phyloP scores from a whole-genome alignment of 2,329 filamentous ascomycete genomes.

The Lecanicillium sp. region DNA sequence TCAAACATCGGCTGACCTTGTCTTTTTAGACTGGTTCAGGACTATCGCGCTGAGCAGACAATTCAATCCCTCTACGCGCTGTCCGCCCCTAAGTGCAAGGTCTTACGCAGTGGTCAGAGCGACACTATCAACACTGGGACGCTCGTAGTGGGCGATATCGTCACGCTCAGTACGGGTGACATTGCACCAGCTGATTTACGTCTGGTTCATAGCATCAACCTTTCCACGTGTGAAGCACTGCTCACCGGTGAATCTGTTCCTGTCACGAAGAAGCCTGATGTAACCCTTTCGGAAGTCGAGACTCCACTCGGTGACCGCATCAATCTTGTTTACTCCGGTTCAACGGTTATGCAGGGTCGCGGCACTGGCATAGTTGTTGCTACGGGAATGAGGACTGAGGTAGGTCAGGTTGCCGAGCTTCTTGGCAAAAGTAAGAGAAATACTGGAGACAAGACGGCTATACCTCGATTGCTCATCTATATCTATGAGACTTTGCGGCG shows the following conservation, averaged over 20 bases:
- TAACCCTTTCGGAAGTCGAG: slow-evolving; percentile 40
- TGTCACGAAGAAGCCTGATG: slow-evolving; percentile 55
- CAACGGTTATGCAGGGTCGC: slow-evolving; percentile 62
- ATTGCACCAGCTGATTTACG: slow-evolving; percentile 63
- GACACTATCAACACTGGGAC: slow-evolving; percentile 45
- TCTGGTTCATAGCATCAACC: slow-evolving; percentile 58
- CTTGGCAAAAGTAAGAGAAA: slow-evolving; percentile 48
- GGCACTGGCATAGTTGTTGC: slow-evolving; percentile 60
- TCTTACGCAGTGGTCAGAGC: slow-evolving; percentile 43
- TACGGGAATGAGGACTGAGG: slow-evolving; percentile 67
- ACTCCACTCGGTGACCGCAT: slow-evolving; percentile 60
- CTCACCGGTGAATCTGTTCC: slow-evolving; percentile 67
- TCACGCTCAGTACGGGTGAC: slow-evolving; percentile 54
- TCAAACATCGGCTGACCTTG: neutral
- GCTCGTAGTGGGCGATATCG: slow-evolving; percentile 59
- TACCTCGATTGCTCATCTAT: slow-evolving; percentile 34
- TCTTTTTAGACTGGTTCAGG: slow-evolving; percentile 43
- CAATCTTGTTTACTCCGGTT: slow-evolving; percentile 65
- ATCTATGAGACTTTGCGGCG: slow-evolving; percentile 36
- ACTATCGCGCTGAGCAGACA: slow-evolving; percentile 53
- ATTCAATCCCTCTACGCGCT: slow-evolving; percentile 52
- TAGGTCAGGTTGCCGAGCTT: slow-evolving; percentile 66
- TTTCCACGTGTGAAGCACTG: slow-evolving; percentile 67
- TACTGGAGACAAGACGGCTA: slow-evolving; percentile 30
- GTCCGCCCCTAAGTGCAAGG: slow-evolving; percentile 51